phyloP scores from a whole-genome alignment of 225 moss, liverwort and hornwort species.

The Pseudisothecium myosuroides region DNA sequence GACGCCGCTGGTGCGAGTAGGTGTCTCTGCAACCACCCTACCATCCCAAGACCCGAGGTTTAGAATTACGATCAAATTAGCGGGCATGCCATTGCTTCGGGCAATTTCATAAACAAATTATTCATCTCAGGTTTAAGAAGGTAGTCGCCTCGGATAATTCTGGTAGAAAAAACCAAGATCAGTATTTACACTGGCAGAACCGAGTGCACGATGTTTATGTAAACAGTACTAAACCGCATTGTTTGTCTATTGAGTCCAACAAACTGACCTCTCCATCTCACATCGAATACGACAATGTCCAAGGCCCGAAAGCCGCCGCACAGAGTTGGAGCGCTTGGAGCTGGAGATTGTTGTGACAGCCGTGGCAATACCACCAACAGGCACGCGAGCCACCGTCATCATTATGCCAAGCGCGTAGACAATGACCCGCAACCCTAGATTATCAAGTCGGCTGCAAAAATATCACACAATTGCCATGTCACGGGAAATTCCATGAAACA shows the following conservation, averaged over 20 bases:
- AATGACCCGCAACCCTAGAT: not conserved
- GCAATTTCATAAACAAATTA: not conserved
- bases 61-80: not conserved
- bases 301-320: not conserved
- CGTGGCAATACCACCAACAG: conserved; percentile 15
- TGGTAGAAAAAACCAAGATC: not conserved
- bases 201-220: not conserved
- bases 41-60: not conserved
- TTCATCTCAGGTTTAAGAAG: not conserved
- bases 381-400: conserved; percentile 19
- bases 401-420: not conserved
- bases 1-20: not conserved
- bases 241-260: not conserved
- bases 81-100: not conserved
- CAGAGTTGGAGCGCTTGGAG: not conserved
- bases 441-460: not conserved
- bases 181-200: not conserved
- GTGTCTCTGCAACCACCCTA: conserved; percentile 14
- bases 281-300: conserved; percentile 13
- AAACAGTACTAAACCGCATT: not conserved
- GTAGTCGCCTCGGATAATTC: not conserved
- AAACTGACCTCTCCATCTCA: conserved; percentile 24
- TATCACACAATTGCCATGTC: not conserved
- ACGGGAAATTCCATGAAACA: not conserved
- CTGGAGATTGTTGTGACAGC: not conserved